Base-by-base conservation (phyloP, 768 basidiomycete genomes). In the Boletus huronensis region DNA sequence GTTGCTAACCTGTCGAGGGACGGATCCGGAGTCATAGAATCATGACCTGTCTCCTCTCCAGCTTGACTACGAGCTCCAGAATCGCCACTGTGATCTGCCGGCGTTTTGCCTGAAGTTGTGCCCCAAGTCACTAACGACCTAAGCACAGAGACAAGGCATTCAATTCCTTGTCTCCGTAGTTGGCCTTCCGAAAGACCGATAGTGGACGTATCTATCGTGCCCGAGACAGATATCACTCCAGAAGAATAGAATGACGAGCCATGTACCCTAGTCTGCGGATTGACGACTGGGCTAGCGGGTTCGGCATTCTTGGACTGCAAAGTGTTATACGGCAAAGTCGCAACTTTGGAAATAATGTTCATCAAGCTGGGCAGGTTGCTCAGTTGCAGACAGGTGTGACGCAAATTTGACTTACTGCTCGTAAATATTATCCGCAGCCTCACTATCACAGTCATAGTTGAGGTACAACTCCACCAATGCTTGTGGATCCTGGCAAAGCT, bases 381-480 rank as follows among this genome's bases (percentile, higher is more conserved):
- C 52, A 58, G 40, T 19, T 36, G 39, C 40, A 54, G 40, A 32
- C 49, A 39, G n/a, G n/a, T n/a, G 6, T 26, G 40, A 57, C 38
- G 46, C 32, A 45, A 16, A 50, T 9, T 38, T 10, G 13, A 47
- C 87, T 65, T 64, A 92, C 85, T 91, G 90, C 65, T 99, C 97
- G 71, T 98, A 99, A 54, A 98, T 95, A 73, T 99, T 98, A 65
- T 97, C 96, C 10, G 82, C 82, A 5, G 96, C 93, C 55, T 93
- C 88, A 55, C 93, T 83, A 66, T 99, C 97, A 68, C 97, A 99
- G 67, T 99, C 97, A 67, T 99, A 99, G 70, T 99, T 99, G 69
- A 99, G 85, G 74, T 98, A 99, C 53, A 98, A 85, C 70, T 99
- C 97, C 29, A 99, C 97, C 19, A 99, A 77, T 9, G 96, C 94